These are phyloP conservation scores for Aspergillus tanneri DNA, from an alignment of 2,329 filamentous ascomycete species.

Conservation along the genomic window DNA sequence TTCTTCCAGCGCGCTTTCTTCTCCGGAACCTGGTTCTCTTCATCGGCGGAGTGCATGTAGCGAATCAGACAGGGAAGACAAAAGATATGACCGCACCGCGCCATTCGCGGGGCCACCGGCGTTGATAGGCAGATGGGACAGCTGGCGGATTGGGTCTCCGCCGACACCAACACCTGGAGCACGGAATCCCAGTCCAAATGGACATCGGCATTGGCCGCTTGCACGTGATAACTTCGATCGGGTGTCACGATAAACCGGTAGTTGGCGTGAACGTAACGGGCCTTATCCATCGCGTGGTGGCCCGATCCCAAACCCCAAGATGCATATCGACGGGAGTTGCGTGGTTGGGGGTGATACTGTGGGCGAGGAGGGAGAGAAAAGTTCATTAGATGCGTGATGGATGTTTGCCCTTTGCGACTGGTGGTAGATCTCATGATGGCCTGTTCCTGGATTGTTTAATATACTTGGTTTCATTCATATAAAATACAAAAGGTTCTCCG, in stretches of 20 bases:
- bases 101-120: conserved; percentile 93
- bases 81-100: conserved; percentile 95
- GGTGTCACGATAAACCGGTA: conserved; percentile 95
- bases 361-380: conserved; percentile 78
- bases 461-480: conserved; percentile 5
- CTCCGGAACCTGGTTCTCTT: conserved; percentile 62
- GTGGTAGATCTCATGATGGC: conserved; percentile 63
- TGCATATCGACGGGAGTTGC: conserved; percentile 66
- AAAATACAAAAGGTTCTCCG: background rate
- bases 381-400: conserved; percentile 94
- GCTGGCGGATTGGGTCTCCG: conserved; percentile 80
- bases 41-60: conserved; percentile 86
- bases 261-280: conserved; percentile 90
- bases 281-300: conserved; percentile 87
- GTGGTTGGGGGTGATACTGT: conserved; percentile 56
- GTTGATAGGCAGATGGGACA: conserved; percentile 95
- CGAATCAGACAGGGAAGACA: conserved; percentile 90
- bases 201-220: conserved; percentile 82
- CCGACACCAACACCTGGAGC: conserved; percentile 85
- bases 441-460: conserved; percentile 35
- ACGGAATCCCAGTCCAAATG: conserved; percentile 89
- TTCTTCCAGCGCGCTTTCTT: conserved; percentile 84
- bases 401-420: conserved; percentile 86
- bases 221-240: conserved; percentile 71
- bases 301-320: conserved; percentile 85